Base-by-base conservation (phyloP, 495 filamentous ascomycete species). In the Podospora sp. region DNA sequence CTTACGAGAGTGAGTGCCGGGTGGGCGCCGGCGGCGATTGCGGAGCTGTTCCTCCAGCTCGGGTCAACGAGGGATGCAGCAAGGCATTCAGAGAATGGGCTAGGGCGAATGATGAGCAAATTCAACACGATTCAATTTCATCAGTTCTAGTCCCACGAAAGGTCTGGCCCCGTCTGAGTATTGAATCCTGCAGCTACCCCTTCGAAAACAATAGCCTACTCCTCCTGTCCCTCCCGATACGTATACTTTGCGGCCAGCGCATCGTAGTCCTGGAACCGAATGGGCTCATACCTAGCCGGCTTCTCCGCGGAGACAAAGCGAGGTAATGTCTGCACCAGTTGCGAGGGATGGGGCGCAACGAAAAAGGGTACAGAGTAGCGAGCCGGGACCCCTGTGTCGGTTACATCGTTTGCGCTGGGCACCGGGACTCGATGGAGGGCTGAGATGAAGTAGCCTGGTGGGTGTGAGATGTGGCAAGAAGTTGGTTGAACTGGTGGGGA, bases 361-460 rank as follows among this genome's bases (percentile, higher is more conserved):
- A 89, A 90, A 73, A 85, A 89, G 0, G 87, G 86, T 61, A 89
- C 89, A 2, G 86, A 88, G 67, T 85, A 88, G 6, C 87, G 77
- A 33, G 81, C 77, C 29, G 80, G 77, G 2, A 84, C 85, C 68
- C 86, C 82, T 14, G 79, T 69, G 6, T 80, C 71, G n/a, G 73
- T 53, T 16, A 80, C 78, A 9, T 77, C 71, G 6, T 81, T 72
- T 0, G 72, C 70, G 14, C 71, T 72, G 24, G 85, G 84, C 4
- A 84, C 64, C n/a, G 76, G 75, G 26, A 87, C 85, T 9, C 81
- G 80, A 71, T 87, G 85, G 26, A 81, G 79, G 8, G 85, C 85
- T 16, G 85, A 87, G 49, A 76, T 73, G 57, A 87, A 76, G 49
- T 79, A 77, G 67, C 86, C 84, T 79, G 56, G 29, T 79, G 56